Evolutionary conservation across 345 rosid species (phyloP).

Genomic region (Eutrema japonicum): DNA sequence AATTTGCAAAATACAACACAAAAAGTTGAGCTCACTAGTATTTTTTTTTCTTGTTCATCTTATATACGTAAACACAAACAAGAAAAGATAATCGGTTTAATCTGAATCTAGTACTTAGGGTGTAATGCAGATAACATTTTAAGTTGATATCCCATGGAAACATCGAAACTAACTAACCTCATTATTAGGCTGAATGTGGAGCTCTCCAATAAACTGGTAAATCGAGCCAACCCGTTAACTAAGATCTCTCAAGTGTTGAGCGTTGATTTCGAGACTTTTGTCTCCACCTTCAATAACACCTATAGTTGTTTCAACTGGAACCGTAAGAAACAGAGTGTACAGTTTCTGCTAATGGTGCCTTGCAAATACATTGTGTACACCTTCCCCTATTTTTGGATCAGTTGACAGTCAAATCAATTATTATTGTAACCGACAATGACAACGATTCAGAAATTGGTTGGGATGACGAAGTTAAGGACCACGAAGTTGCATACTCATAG

Average conservation of each 20-base stretch:
- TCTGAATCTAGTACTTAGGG: neutral
- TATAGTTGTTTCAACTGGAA: constrained; percentile 56
- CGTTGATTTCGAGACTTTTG: constrained; percentile 56
- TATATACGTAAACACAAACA: neutral
- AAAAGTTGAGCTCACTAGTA: neutral
- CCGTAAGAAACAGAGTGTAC: too few relatives aligned
- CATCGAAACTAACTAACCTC: constrained; percentile 49
- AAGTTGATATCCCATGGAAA: neutral
- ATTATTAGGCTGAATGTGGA: constrained; percentile 53
- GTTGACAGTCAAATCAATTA: too few relatives aligned
- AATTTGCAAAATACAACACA: too few relatives aligned
- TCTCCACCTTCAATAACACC: constrained; percentile 62
- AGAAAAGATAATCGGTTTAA: neutral
- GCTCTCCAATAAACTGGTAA: constrained; percentile 89
- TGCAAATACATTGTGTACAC: too few relatives aligned
- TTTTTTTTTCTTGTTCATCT: neutral
- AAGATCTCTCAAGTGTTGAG: constrained; percentile 74
- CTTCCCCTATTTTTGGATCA: too few relatives aligned
- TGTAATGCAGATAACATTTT: neutral
- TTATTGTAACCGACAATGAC: too few relatives aligned
- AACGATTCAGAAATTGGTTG: too few relatives aligned
- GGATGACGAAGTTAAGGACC: too few relatives aligned
- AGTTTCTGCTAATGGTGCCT: too few relatives aligned
- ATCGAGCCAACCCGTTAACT: constrained; percentile 64
- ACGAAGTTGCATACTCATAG: too few relatives aligned